Percentiles rank a stretch among this genome's conserved stretches.
Conservation (phyloP, 305 asterid species). For the Plantago rigida region DNA sequence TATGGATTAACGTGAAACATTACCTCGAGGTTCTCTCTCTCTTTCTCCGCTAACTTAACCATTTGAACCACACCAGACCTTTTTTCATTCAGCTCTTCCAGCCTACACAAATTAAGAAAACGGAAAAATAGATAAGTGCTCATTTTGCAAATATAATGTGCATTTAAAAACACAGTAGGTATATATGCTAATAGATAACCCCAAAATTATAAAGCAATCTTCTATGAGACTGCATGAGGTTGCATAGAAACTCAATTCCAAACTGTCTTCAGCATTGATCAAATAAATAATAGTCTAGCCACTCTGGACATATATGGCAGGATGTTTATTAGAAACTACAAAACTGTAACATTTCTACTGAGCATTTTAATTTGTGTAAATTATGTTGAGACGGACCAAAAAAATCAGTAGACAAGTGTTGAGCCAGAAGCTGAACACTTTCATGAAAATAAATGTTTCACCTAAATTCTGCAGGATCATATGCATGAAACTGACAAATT, state of each 20-base stretch:
- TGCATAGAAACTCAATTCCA: neutral
- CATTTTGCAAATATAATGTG: no score
- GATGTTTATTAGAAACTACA: no score
- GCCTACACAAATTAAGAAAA: conserved; percentile 32
- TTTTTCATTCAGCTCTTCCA: conserved; percentile 75
- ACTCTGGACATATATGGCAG: no score
- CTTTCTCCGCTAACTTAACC: conserved; percentile 97
- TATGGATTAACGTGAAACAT: conserved; percentile 10
- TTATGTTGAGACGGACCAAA: neutral
- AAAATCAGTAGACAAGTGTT: neutral
- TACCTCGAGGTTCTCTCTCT: conserved; percentile 90
- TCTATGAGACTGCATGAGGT: neutral
- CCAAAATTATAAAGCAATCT: neutral
- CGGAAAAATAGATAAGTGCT: no score
- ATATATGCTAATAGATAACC: no score
- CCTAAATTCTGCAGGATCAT: neutral
- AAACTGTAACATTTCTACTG: neutral
- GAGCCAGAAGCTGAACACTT: no score
- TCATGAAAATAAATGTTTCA: neutral
- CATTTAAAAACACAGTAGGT: no score
- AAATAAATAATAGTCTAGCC: no score
- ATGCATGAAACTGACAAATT: neutral
- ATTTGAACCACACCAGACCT: conserved; percentile 90
- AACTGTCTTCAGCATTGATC: neutral
- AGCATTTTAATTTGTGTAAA: neutral